phyloP scores from a whole-genome alignment of 176 grass and related monocot genomes.

The Chrysopogon serrulatus region DNA sequence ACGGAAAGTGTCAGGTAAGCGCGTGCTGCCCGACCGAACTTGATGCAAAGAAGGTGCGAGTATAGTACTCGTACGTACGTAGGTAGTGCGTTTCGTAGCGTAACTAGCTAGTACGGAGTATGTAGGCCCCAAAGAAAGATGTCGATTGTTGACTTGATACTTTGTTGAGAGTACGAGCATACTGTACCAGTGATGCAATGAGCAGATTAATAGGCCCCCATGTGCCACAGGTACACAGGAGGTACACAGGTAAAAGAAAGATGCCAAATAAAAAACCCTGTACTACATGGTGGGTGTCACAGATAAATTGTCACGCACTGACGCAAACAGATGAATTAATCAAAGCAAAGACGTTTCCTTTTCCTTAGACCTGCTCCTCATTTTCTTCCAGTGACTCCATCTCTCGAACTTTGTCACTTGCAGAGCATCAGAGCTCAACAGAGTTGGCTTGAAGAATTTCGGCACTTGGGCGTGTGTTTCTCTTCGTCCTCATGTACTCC shows the following conservation, averaged over 20 bases:
- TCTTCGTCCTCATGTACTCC: too few relatives aligned
- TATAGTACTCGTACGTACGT: too few relatives aligned
- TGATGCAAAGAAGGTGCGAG: background rate
- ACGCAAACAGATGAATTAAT: background rate
- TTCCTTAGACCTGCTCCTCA: background rate
- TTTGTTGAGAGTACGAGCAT: background rate
- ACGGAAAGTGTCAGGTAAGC: background rate
- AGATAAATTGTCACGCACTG: too few relatives aligned
- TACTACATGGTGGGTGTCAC: too few relatives aligned
- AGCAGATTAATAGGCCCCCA: background rate
- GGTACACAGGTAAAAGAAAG: too few relatives aligned
- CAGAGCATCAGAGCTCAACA: background rate
- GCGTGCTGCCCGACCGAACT: background rate
- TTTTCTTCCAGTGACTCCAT: background rate
- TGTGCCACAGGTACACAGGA: background rate
- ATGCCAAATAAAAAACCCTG: too few relatives aligned
- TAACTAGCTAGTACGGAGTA: background rate
- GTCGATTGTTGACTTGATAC: background rate
- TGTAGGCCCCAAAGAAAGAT: background rate
- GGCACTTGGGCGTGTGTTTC: too few relatives aligned
- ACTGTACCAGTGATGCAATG: background rate
- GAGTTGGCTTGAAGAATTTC: background rate
- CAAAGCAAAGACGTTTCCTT: background rate
- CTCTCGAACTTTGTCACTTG: background rate
- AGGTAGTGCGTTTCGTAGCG: background rate